These are phyloP conservation scores for Amaranthus tricolor DNA, from an alignment of 179 eudicot species.

Conservation along the genomic window DNA sequence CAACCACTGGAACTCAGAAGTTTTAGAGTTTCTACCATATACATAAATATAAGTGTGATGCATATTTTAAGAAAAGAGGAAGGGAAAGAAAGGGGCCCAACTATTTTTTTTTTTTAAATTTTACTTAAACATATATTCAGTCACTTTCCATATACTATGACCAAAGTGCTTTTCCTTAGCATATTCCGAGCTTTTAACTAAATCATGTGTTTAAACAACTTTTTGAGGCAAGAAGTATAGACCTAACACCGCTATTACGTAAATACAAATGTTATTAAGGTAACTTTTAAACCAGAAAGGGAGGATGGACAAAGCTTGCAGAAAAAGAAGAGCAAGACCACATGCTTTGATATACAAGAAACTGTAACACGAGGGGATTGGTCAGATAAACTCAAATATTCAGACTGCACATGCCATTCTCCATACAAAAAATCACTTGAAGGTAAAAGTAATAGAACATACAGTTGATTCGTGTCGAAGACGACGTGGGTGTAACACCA, in stretches of 20 bases:
- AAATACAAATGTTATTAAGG: neutral
- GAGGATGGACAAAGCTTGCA: neutral
- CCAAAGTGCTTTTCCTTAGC: neutral
- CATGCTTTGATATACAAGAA: neutral
- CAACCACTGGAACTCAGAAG: neutral
- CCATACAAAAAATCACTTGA: neutral
- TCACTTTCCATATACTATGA: neutral
- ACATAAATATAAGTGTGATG: neutral
- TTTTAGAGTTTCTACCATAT: neutral
- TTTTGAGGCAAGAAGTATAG: neutral
- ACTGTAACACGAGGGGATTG: no score
- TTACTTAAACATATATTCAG: neutral
- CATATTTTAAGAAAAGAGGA: neutral
- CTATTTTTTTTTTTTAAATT: neutral
- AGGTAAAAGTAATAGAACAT: conserved; percentile 31
- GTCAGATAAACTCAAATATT: neutral
- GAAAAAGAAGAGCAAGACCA: neutral
- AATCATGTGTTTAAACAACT: neutral
- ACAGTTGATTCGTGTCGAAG: conserved; percentile 92
- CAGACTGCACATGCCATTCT: neutral
- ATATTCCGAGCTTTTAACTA: neutral
- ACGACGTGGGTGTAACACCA: conserved; percentile 61
- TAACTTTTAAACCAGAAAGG: neutral
- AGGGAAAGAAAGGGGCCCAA: neutral
- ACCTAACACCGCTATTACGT: neutral